These are phyloP conservation scores for Pseudonitzschia delicatissima DNA, from an alignment of 108 stramenopile species.

Conservation along the genomic window DNA sequence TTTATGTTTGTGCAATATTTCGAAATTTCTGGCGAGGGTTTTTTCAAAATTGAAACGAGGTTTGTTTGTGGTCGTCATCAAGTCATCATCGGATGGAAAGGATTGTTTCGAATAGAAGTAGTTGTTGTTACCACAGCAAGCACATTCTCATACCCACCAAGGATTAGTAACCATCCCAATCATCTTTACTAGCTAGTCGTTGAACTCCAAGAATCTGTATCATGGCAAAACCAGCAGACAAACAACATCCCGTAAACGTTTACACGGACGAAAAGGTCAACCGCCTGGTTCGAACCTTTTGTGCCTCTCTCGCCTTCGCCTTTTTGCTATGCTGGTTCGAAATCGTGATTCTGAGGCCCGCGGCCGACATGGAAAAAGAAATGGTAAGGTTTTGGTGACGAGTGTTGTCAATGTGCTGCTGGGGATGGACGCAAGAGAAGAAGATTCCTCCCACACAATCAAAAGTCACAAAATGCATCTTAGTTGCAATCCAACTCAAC, in stretches of 20 bases:
- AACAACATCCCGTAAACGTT: not conserved
- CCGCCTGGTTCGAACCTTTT: constrained; percentile 21
- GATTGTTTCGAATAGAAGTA: too few species aligned
- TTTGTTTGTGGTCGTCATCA: too few species aligned
- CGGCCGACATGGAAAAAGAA: not conserved
- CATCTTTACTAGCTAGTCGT: too few species aligned
- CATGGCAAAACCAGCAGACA: not conserved
- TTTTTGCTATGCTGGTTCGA: constrained; percentile 28
- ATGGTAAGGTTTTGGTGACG: constrained; percentile 19
- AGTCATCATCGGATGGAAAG: too few species aligned
- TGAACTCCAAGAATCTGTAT: too few species aligned
- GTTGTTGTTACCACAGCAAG: too few species aligned
- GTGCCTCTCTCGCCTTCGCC: constrained; percentile 9
- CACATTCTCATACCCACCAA: too few species aligned
- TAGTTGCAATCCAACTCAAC: not conserved
- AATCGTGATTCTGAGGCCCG: constrained; percentile 22
- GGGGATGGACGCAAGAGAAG: not conserved
- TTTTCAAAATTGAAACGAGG: too few species aligned
- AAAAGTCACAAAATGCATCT: not conserved
- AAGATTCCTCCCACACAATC: not conserved
- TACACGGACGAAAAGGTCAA: constrained; percentile 33
- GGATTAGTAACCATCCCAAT: too few species aligned
- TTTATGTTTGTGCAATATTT: too few species aligned
- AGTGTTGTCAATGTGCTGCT: constrained; percentile 2
- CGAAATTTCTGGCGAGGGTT: too few species aligned